Conservation (phyloP, 2,329 filamentous ascomycete species). For the Epichloe uncinata region DNA sequence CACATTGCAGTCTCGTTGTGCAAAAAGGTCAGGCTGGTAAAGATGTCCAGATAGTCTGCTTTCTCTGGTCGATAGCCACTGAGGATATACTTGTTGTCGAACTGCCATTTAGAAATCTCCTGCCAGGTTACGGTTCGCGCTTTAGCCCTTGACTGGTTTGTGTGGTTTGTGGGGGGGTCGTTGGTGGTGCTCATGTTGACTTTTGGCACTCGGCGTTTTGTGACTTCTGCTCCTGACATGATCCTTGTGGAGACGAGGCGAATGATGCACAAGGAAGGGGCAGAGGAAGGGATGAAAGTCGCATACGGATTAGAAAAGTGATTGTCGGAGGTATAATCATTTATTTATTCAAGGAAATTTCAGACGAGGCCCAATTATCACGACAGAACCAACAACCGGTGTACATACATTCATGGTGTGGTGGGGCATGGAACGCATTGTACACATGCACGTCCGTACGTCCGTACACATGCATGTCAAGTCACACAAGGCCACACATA, state of each 20-base stretch:
- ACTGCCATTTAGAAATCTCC: conserved; percentile 6
- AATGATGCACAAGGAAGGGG: neutral
- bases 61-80: conserved; percentile 7
- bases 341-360: no score
- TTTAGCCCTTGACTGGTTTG: neutral
- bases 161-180: neutral
- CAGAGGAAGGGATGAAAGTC: neutral
- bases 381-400: no score
- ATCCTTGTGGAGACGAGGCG: neutral
- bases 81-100: conserved; percentile 7
- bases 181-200: neutral
- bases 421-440: no score
- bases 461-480: no score
- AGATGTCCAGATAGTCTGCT: conserved; percentile 4
- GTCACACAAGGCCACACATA: no score
- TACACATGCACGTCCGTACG: no score
- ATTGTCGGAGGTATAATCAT: no score
- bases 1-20: conserved; percentile 9
- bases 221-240: neutral
- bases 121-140: conserved; percentile 4
- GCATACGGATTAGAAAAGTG: no score
- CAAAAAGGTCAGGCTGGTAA: conserved; percentile 6
- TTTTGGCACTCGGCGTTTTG: neutral
- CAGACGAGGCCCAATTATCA: no score
- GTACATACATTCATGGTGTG: no score